phyloP scores from a whole-genome alignment of 805 yeast genomes.

The Zygosaccharomyces rouxii region DNA sequence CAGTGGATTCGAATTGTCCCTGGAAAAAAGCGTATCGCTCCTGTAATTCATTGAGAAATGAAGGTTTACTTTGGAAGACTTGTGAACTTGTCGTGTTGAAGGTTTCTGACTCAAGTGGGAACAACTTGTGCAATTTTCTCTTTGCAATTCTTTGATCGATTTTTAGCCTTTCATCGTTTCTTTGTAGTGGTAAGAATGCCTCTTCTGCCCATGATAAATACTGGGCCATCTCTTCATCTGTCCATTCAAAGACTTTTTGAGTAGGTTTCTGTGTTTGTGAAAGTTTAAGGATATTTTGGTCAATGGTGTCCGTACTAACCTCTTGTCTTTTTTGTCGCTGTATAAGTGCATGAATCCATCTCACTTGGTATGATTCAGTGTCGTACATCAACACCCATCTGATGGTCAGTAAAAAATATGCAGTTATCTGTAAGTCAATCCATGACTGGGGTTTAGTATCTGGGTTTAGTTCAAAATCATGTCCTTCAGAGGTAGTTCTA shows the following conservation, averaged over 20 bases:
- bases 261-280: slow-evolving; percentile 4
- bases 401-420: slow-evolving; percentile 23
- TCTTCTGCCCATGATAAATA: slow-evolving; percentile 32
- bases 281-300: slow-evolving; percentile 9
- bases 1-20: slow-evolving; percentile 10
- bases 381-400: slow-evolving; percentile 22
- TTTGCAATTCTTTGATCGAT: slow-evolving; percentile 32
- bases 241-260: slow-evolving; percentile 19
- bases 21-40: slow-evolving; percentile 21
- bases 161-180: slow-evolving; percentile 14
- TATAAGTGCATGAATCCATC: slow-evolving; percentile 9
- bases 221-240: slow-evolving; percentile 17
- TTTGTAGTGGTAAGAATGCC: slow-evolving; percentile 18
- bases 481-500: slow-evolving; percentile 5
- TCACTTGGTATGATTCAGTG: slow-evolving; percentile 13
- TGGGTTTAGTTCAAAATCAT: slow-evolving; percentile 12
- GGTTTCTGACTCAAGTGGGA: slow-evolving; percentile 21
- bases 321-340: slow-evolving; percentile 5
- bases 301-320: slow-evolving; percentile 9
- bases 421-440: slow-evolving; percentile 24
- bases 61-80: neutral
- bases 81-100: neutral
- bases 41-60: slow-evolving; percentile 25
- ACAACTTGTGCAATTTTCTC: slow-evolving; percentile 27
- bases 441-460: slow-evolving; percentile 12